Base-by-base conservation (phyloP, 73 alveolate species). In the Paraurostyla sp. region DNA sequence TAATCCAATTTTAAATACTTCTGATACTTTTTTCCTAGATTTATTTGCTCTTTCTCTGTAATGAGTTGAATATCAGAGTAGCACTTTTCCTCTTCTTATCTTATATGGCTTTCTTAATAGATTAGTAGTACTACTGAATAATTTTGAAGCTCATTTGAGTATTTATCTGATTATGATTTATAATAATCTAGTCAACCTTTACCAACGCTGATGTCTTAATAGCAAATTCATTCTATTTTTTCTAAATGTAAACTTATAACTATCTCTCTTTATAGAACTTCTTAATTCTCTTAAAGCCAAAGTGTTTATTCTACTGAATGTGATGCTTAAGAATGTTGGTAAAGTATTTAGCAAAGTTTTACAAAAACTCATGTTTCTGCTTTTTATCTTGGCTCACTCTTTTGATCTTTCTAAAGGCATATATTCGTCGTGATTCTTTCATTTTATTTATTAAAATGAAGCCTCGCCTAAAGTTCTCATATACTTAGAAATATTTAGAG, bases 211-310 rank as follows among this genome's bases (percentile, higher is more conserved):
- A 73, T 22, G 86, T 45, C 30, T 73, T 6, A 32, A 18, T 73
- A 0, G 86, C 86, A 73, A 48, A 73, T 73, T 73, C 27, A 22
- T 73, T 73, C 27, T 73, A 43, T 45, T 73, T 73, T 11, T 73
- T 16, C 41, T 73, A 36, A 9, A 73, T 73, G 27, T 45, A 73
- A 3, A 73, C 71, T 73, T 43, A 23, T 6, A 73, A 56, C 27
- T 73, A 30, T 27, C 59, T 73, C 38, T 73, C 86, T 35, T 73
- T 73, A 30, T 45, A 45, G 23, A 48, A 25, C 29, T 73, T 73
- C 71, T 73, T 73, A 15, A 73, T 73, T 73, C 71, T 73, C 71
- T 73, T 73, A 15, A 73, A 73, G 33, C 86, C 86, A 43, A 45
- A 48, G 22, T 48, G 49, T 29, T 73, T 73, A 27, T 73, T 20